Percentiles rank a stretch among this genome's conserved stretches.
phyloP scores from a whole-genome alignment of 768 basidiomycete species.

The Mycena galericulata region DNA sequence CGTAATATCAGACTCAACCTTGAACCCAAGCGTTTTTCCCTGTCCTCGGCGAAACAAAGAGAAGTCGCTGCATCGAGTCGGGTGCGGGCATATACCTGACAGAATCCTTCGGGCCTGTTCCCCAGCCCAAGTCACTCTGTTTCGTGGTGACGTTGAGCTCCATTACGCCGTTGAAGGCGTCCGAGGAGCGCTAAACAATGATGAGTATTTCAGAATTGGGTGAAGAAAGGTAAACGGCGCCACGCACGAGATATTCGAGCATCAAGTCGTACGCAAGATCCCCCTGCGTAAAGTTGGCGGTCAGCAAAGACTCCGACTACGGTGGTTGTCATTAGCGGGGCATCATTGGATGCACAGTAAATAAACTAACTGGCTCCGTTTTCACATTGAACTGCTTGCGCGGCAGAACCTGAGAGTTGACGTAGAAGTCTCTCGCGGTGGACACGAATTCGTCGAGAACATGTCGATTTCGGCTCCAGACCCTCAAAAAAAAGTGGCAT shows the following conservation, averaged over 20 bases:
- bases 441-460: conserved; percentile 31
- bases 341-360: too few species aligned
- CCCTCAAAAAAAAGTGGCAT: background rate
- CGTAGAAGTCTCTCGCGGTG: conserved; percentile 27
- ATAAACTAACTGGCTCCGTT: conserved; percentile 17
- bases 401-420: conserved; percentile 3
- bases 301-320: conserved; percentile 23
- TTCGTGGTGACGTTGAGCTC: conserved; percentile 13
- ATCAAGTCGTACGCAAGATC: conserved; percentile 30
- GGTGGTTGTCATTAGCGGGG: too few species aligned
- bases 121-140: conserved; percentile 16
- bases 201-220: background rate
- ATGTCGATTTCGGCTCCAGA: conserved; percentile 26
- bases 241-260: conserved; percentile 25
- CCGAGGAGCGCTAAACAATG: background rate
- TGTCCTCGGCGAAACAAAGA: conserved; percentile 2
- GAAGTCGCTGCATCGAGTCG: conserved; percentile 1
- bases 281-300: conserved; percentile 22
- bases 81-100: conserved; percentile 8
- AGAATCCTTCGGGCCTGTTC: background rate
- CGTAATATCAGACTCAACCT: too few species aligned
- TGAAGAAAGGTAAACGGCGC: background rate
- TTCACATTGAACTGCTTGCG: too few species aligned
- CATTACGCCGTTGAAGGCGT: conserved; percentile 8
- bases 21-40: too few species aligned